A percentile compares a stretch with the other conserved stretches of the same genome.
Evolutionary conservation across 257 asterid species (phyloP).

Genomic region (Haberlea rhodopensis): DNA sequence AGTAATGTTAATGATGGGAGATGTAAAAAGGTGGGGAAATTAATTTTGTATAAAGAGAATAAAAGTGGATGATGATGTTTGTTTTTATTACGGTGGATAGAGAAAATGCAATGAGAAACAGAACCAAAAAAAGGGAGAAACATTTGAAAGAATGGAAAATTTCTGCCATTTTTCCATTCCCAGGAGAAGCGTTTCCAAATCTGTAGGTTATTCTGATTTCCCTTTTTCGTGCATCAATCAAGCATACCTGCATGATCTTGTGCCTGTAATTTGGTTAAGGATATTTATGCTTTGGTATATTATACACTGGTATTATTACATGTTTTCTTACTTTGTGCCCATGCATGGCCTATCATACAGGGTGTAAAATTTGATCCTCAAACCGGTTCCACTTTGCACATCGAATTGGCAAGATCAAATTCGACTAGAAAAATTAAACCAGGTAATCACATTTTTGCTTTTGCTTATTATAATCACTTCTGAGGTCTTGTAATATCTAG

Average conservation of each 20-base stretch:
- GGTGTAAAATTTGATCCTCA: slow-evolving; percentile 95
- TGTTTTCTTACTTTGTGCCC: background rate
- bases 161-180: background rate
- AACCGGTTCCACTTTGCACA: slow-evolving; percentile 82
- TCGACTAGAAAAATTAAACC: slow-evolving; percentile 82
- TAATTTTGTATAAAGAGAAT: background rate
- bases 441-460: slow-evolving; percentile 37
- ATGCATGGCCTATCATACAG: slow-evolving; percentile 30
- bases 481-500: background rate
- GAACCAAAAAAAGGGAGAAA: background rate
- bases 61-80: background rate
- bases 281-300: background rate
- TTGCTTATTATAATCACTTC: background rate
- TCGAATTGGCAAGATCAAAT: slow-evolving; percentile 94
- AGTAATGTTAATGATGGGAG: background rate
- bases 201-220: background rate
- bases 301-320: background rate
- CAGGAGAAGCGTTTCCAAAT: background rate
- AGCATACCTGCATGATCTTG: background rate
- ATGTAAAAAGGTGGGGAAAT: background rate
- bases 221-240: background rate
- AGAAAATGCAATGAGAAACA: background rate
- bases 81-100: background rate
- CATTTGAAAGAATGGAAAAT: background rate
- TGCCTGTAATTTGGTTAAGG: background rate